Evolutionary conservation across 2,329 filamentous ascomycete species (phyloP), one percentile per base, ranked within the genome.

Genomic region (Ophiostoma sp.): DNA sequence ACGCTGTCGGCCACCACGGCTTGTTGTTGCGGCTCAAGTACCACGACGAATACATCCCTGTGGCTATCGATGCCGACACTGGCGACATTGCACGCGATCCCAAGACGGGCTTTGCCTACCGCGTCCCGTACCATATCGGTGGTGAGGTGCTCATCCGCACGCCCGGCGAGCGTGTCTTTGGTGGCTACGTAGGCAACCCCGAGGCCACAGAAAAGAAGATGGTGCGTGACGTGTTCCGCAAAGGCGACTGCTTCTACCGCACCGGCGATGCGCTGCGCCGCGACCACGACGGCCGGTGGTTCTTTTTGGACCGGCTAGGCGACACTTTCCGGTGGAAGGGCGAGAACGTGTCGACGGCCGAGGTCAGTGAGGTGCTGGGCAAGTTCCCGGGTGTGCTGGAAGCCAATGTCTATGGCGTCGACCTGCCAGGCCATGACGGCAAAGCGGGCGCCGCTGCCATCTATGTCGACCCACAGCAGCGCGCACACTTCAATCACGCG

Each of bases 331-430:
- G 90, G 67, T 93, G 90, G 90, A 93, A 96, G 81, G 89, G 88
- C 67, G 91, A 94, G 78, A 94, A 94, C 74, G 90, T 94, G 0
- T 92, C 90, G 2, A 94, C 91, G 0, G 88, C 86, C 69, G 93
- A 96, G 78, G 93, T 96, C 39, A 86, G 89, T 44, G 87, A 93
- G 77, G 87, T 88, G 0, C 79, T 96, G 0, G 89, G 91, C 27
- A 80, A 82, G 0, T 90, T 93, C 76, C 82, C 88, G 0, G 82
- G 83, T 1, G 83, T 96, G 20, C 82, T 85, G 33, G 93, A 96
- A 80, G 90, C 91, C 44, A 96, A 95, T 75, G 93, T 96, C 54
- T 96, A 96, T 76, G 93, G 93, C 31, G 91, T 96, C 1, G 79
- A 87, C 60, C 80, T 96, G 6, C 93, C 93, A 0, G 85, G 91